Evolutionary conservation across 257 asterid species (phyloP).

Genomic region (Gentiana straminea): DNA sequence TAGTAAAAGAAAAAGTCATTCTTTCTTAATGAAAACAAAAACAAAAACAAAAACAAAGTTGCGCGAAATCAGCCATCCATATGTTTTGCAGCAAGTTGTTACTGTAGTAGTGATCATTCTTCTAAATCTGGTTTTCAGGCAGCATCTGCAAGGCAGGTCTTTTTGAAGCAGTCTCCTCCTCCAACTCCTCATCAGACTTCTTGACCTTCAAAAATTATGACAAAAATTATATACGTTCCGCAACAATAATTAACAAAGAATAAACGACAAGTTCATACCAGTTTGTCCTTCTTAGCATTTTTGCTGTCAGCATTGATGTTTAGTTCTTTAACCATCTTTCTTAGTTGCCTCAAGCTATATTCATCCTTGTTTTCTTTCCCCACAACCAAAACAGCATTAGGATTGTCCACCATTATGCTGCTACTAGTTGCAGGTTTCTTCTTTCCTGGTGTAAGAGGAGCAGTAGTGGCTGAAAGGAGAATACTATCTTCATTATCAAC

Average conservation of each 20-base stretch:
- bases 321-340: slow-evolving; percentile 26
- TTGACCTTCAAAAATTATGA: background rate
- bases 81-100: too few relatives aligned
- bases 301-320: slow-evolving; percentile 9
- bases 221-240: background rate
- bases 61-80: too few relatives aligned
- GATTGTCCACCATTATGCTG: slow-evolving; percentile 17
- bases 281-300: slow-evolving; percentile 8
- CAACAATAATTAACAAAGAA: background rate
- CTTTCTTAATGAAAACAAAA: too few relatives aligned
- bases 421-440: slow-evolving; percentile 17
- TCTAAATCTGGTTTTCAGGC: slow-evolving; percentile 18
- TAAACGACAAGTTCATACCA: background rate
- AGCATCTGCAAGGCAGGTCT: slow-evolving; percentile 45
- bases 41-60: too few relatives aligned
- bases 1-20: too few relatives aligned
- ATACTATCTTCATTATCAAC: background rate
- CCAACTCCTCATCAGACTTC: background rate
- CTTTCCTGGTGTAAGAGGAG: background rate
- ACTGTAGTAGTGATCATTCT: too few relatives aligned
- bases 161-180: background rate
- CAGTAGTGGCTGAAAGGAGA: background rate
- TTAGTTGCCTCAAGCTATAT: slow-evolving; percentile 30
- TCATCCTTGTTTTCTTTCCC: slow-evolving; percentile 13
- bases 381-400: slow-evolving; percentile 14